Conservation (phyloP, 257 asterid genomes). For the Prunella vulgaris region DNA sequence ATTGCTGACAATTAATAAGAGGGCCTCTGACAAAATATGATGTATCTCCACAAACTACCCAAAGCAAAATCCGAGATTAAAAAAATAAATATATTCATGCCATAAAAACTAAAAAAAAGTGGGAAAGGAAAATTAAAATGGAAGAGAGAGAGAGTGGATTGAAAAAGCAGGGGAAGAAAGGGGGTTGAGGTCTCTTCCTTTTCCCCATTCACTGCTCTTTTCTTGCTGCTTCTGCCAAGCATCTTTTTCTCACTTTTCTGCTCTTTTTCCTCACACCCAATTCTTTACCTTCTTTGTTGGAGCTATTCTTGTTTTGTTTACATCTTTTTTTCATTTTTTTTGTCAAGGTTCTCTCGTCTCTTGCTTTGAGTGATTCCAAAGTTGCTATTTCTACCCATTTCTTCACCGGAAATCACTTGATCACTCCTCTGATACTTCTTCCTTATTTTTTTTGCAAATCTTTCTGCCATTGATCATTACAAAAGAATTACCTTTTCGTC, state of each 20-base stretch:
- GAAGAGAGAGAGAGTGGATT: constrained; percentile 8
- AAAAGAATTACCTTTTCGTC: constrained; percentile 31
- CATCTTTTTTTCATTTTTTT: too few species aligned
- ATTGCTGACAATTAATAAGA: constrained; percentile 35
- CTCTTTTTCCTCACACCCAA: constrained; percentile 36
- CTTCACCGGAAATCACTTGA: constrained; percentile 32
- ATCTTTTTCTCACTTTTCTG: constrained; percentile 48
- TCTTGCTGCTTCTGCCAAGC: constrained; percentile 67
- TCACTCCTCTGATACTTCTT: constrained; percentile 25
- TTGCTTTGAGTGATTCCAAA: constrained; percentile 32
- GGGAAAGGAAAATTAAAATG: constrained; percentile 6
- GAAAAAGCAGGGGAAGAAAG: constrained; percentile 38
- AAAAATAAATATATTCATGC: constrained; percentile 3
- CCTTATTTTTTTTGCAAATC: constrained; percentile 20
- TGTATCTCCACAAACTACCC: constrained; percentile 28
- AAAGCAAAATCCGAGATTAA: constrained; percentile 20
- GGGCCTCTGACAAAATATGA: constrained; percentile 31
- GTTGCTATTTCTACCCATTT: constrained; percentile 38
- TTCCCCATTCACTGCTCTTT: constrained; percentile 40
- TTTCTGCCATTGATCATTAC: constrained; percentile 44
- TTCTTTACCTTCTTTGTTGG: constrained; percentile 28
- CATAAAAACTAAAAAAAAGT: too few species aligned
- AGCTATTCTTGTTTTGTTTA: constrained; percentile 9
- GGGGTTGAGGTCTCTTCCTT: constrained; percentile 31
- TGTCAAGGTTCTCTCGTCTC: too few species aligned